Percentiles rank a stretch among this genome's conserved stretches.
Conservation (phyloP, 371 early-diverging fungal species). For the Coemansia sp. region DNA sequence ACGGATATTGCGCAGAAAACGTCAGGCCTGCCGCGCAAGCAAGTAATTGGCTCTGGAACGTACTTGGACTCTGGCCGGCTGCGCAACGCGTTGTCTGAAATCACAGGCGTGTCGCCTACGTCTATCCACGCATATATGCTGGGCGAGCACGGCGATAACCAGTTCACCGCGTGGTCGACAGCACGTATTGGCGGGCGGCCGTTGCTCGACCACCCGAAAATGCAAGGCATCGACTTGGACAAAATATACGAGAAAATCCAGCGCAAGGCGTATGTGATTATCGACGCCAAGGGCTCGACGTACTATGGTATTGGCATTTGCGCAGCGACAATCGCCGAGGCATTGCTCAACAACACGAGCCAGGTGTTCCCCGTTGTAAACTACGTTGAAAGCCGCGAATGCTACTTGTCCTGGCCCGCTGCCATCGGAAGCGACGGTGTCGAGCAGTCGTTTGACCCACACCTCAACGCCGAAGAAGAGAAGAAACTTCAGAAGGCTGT, state of each 20-base stretch:
- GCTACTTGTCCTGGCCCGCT: conserved; percentile 71
- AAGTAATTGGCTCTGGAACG: conserved; percentile 87
- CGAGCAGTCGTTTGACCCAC: conserved; percentile 62
- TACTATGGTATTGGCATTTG: conserved; percentile 86
- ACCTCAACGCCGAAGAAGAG: conserved; percentile 59
- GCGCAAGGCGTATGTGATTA: conserved; percentile 81
- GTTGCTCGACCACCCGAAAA: conserved; percentile 62
- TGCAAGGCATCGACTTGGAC: conserved; percentile 57
- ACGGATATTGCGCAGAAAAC: conserved; percentile 79
- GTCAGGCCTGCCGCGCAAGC: conserved; percentile 69
- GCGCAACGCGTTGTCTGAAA: conserved; percentile 61
- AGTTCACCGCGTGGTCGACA: conserved; percentile 79
- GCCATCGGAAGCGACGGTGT: conserved; percentile 72
- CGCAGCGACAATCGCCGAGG: conserved; percentile 67
- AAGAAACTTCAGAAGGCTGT: conserved; percentile 54
- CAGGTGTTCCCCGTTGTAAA: conserved; percentile 66
- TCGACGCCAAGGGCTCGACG: conserved; percentile 82
- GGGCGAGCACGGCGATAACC: conserved; percentile 87
- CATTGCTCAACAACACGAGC: conserved; percentile 64
- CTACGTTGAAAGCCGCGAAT: conserved; percentile 60
- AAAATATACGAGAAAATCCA: conserved; percentile 58
- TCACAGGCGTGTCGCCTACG: conserved; percentile 63
- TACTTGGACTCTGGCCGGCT: conserved; percentile 79
- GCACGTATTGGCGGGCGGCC: conserved; percentile 75
- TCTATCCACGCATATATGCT: conserved; percentile 79